Evolutionary conservation across 2,329 filamentous ascomycete species (phyloP).

Genomic region (Colletotrichum shisoi): DNA sequence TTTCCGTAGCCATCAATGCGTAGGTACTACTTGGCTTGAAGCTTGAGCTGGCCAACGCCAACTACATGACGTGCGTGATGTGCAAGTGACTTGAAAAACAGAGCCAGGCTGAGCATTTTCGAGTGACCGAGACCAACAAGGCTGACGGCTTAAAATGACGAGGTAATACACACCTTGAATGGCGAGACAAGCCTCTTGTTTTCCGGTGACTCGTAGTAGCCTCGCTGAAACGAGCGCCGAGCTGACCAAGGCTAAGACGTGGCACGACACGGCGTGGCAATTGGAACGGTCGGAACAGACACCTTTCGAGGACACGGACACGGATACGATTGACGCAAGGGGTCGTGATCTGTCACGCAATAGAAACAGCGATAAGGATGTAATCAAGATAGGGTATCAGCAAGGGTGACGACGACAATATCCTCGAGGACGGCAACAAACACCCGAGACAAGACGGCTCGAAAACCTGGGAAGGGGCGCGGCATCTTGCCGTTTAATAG

Average conservation of each 20-base stretch:
- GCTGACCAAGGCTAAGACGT: too few relatives aligned
- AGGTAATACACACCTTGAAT: neutral
- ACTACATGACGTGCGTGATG: neutral
- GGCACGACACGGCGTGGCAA: slow-evolving; percentile 2
- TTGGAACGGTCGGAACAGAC: slow-evolving; percentile 4
- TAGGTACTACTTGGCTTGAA: neutral
- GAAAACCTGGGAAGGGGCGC: neutral
- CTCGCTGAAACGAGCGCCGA: neutral
- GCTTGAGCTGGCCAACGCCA: neutral
- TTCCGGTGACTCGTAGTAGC: neutral
- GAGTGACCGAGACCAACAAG: neutral
- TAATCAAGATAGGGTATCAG: neutral
- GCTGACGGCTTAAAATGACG: neutral
- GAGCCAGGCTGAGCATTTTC: neutral
- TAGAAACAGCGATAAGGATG: neutral
- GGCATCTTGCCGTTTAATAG: slow-evolving; percentile 11
- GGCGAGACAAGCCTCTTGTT: too few relatives aligned
- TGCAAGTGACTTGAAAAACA: neutral
- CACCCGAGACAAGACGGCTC: neutral
- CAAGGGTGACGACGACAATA: neutral
- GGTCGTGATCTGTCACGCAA: slow-evolving; percentile 1
- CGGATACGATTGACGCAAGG: slow-evolving; percentile 10
- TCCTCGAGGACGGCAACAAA: neutral
- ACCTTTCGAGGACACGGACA: slow-evolving; percentile 12
- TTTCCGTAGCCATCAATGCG: neutral